phyloP scores from a whole-genome alignment of 139 green algal species.

The Asterochloris erici region DNA sequence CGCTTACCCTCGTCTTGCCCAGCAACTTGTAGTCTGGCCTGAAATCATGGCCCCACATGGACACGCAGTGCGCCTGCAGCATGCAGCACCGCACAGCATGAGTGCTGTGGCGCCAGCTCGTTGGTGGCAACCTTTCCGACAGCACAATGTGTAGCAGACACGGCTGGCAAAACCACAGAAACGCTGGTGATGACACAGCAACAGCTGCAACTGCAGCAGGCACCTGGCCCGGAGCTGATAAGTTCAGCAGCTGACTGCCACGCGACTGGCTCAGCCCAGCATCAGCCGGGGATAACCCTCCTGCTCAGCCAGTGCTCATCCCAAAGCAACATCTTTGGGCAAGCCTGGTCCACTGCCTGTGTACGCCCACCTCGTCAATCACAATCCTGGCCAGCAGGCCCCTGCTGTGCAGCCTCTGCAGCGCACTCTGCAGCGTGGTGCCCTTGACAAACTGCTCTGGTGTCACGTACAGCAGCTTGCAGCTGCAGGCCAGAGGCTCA shows the following conservation, averaged over 20 bases:
- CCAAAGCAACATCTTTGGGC: too few species aligned
- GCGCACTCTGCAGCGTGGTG: constrained; percentile 21
- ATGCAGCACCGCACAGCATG: not conserved
- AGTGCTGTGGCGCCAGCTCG: not conserved
- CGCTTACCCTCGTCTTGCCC: constrained; percentile 31
- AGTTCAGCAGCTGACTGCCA: too few species aligned
- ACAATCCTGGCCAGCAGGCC: constrained; percentile 61
- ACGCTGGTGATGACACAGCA: too few species aligned
- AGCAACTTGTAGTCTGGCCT: constrained; percentile 72
- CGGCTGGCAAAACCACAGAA: too few species aligned
- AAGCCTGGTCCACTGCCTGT: too few species aligned
- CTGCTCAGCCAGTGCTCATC: too few species aligned
- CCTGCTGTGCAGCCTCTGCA: constrained; percentile 24
- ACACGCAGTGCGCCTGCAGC: constrained; percentile 69
- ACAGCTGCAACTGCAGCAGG: too few species aligned
- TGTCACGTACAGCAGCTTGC: constrained; percentile 88
- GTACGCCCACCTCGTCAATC: constrained; percentile 55
- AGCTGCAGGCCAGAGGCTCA: not conserved
- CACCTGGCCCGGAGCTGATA: too few species aligned
- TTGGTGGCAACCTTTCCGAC: not conserved
- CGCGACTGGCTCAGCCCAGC: too few species aligned
- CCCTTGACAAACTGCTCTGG: constrained; percentile 66
- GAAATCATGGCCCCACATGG: constrained; percentile 79
- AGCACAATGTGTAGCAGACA: too few species aligned
- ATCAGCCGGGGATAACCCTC: too few species aligned